A percentile compares a stretch with the other conserved stretches of the same genome.
Conservation (phyloP, 345 rosid genomes). For the Acer campestre region DNA sequence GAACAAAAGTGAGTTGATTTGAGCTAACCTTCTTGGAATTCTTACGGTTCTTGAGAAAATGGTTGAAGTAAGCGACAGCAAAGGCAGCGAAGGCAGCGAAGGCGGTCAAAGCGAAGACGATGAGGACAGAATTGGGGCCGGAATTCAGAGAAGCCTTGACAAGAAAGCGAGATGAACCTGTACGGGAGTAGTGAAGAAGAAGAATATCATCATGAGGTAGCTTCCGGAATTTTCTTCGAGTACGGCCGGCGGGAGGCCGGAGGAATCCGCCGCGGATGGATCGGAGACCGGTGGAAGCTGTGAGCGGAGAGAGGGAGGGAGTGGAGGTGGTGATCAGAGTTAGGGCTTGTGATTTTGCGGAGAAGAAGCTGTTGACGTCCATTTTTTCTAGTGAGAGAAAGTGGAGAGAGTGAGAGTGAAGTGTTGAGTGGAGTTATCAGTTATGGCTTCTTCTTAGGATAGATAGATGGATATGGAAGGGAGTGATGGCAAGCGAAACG, state of each 20-base stretch:
- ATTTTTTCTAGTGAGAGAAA: constrained; percentile 30
- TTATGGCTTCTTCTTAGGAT: neutral
- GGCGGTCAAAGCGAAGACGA: constrained; percentile 62
- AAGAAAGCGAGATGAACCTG: constrained; percentile 36
- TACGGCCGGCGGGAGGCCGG: constrained; percentile 34
- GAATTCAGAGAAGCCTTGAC: constrained; percentile 56
- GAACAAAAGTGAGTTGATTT: neutral
- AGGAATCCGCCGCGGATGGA: constrained; percentile 25
- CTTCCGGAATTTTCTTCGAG: constrained; percentile 32
- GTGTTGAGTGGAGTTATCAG: neutral
- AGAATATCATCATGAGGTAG: constrained; percentile 2
- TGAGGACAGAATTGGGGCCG: constrained; percentile 41
- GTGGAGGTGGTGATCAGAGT: constrained; percentile 30
- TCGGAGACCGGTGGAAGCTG: constrained; percentile 33
- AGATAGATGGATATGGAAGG: no score
- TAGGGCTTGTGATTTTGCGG: constrained; percentile 42
- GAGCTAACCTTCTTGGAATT: constrained; percentile 37
- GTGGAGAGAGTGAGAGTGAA: constrained; percentile 6
- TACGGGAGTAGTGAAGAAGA: constrained; percentile 11
- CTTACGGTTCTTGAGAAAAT: constrained; percentile 22
- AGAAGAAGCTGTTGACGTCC: constrained; percentile 48
- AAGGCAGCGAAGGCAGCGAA: constrained; percentile 66
- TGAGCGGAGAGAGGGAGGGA: constrained; percentile 36
- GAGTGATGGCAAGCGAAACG: no score
- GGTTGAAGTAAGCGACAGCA: constrained; percentile 53